Conservation (phyloP, 2,329 filamentous ascomycete species). For the Claviceps maximensis region DNA sequence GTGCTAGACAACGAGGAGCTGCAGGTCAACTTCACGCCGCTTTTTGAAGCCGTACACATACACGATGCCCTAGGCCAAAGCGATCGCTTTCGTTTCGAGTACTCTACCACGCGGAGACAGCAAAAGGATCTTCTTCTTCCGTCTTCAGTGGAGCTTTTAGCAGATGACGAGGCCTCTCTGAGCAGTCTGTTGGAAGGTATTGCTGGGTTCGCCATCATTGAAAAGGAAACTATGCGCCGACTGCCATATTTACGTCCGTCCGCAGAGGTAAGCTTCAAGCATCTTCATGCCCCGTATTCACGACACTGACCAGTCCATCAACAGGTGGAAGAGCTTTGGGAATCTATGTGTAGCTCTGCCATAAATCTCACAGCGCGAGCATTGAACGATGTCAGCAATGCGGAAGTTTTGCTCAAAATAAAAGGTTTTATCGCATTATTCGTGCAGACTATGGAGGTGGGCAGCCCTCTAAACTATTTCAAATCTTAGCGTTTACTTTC, state of each 20-base stretch:
- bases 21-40: slow-evolving; percentile 83
- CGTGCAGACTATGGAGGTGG: slow-evolving; percentile 93
- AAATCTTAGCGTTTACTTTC: slow-evolving; percentile 44
- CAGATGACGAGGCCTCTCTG: slow-evolving; percentile 75
- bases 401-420: slow-evolving; percentile 83
- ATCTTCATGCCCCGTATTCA: neutral
- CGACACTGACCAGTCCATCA: neutral
- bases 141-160: slow-evolving; percentile 57
- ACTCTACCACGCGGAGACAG: slow-evolving; percentile 76
- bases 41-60: slow-evolving; percentile 93
- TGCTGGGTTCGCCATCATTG: slow-evolving; percentile 90
- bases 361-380: slow-evolving; percentile 72
- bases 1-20: slow-evolving; percentile 91
- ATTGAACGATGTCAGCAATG: slow-evolving; percentile 67
- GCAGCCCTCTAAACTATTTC: slow-evolving; percentile 42
- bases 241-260: slow-evolving; percentile 69
- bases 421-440: slow-evolving; percentile 89
- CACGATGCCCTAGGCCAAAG: slow-evolving; percentile 87
- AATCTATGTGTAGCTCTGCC: slow-evolving; percentile 86
- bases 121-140: slow-evolving; percentile 89
- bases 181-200: slow-evolving; percentile 88
- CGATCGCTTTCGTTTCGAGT: slow-evolving; percentile 82
- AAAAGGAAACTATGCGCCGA: slow-evolving; percentile 82
- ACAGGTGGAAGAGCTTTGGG: slow-evolving; percentile 94
- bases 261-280: slow-evolving; percentile 52